phyloP scores from a whole-genome alignment of 176 grass and related monocot genomes.

The Elaeis guineensis region DNA sequence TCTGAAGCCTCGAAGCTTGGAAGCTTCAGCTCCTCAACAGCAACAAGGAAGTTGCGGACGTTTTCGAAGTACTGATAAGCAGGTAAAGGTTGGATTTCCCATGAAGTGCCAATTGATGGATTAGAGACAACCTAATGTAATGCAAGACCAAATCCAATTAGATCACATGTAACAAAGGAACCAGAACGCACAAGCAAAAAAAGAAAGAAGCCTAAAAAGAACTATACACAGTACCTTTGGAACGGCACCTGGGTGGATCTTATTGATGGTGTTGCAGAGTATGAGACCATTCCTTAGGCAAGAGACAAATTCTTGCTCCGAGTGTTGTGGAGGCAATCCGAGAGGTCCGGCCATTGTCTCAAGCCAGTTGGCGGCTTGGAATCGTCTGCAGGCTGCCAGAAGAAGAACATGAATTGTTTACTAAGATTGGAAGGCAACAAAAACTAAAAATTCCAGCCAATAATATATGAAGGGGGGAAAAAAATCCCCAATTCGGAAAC shows the following conservation, averaged over 20 bases:
- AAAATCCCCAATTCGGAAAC: too few relatives aligned
- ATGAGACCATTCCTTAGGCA: conserved; percentile 68
- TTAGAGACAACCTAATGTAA: conserved; percentile 21
- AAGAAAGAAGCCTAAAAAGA: not conserved
- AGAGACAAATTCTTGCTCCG: conserved; percentile 57
- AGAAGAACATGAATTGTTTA: conserved; percentile 17
- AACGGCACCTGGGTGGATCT: conserved; percentile 52
- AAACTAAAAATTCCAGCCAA: not conserved
- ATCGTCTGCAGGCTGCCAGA: conserved; percentile 56
- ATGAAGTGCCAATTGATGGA: conserved; percentile 24
- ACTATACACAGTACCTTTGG: conserved; percentile 34
- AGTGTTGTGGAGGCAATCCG: conserved; percentile 35
- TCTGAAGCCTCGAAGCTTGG: conserved; percentile 75
- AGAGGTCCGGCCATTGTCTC: conserved; percentile 46
- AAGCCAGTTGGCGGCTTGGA: conserved; percentile 66
- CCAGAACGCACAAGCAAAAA: not conserved
- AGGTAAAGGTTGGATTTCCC: conserved; percentile 50
- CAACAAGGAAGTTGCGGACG: conserved; percentile 85
- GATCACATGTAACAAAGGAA: not conserved
- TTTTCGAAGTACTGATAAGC: conserved; percentile 95
- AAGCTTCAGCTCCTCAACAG: conserved; percentile 57
- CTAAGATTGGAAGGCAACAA: not conserved
- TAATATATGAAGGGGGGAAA: too few relatives aligned
- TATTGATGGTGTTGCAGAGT: conserved; percentile 82
- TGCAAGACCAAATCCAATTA: not conserved